These are phyloP conservation scores for Scenedesmus sp. DNA, from an alignment of 163 green algal genomes.

Conservation along the genomic window DNA sequence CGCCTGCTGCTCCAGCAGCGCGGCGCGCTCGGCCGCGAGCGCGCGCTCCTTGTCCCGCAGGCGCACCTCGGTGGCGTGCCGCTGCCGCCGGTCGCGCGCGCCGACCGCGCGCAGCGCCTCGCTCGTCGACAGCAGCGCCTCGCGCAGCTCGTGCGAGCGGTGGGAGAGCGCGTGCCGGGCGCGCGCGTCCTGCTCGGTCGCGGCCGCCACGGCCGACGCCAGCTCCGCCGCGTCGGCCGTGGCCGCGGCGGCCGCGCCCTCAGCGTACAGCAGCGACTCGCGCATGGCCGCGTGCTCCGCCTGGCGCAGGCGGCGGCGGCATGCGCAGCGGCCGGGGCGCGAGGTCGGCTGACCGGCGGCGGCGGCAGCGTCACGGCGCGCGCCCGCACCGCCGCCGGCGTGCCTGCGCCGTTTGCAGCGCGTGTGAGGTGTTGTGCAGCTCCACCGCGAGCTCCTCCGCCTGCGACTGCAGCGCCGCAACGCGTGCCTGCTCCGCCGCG, in stretches of 20 bases:
- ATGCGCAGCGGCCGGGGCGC: neutral
- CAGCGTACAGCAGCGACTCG: conserved; percentile 21
- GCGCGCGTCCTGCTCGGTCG: conserved; percentile 34
- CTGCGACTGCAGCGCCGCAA: neutral
- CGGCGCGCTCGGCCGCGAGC: conserved; percentile 16
- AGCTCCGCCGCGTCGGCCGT: conserved; percentile 26
- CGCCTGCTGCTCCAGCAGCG: conserved; percentile 34
- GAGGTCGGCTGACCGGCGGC: no score
- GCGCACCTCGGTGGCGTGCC: conserved; percentile 8
- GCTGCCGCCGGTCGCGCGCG: conserved; percentile 3
- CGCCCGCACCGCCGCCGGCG: neutral
- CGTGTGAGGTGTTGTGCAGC: conserved; percentile 24
- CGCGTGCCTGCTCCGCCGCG: no score
- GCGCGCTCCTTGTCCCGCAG: conserved; percentile 18
- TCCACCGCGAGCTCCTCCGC: conserved; percentile 17
- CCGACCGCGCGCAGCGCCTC: conserved; percentile 9
- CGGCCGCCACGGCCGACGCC: conserved; percentile 15
- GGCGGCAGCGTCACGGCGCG: no score
- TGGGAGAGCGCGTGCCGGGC: conserved; percentile 26
- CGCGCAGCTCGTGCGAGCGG: conserved; percentile 9
- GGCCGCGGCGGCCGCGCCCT: conserved; percentile 27
- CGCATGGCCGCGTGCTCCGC: conserved; percentile 25
- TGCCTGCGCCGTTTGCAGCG: conserved; percentile 11
- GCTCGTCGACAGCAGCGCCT: conserved; percentile 23
- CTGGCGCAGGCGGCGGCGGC: neutral